Base-by-base conservation (phyloP, 83 land plant species). In the Diphasiastrum complanatum region DNA sequence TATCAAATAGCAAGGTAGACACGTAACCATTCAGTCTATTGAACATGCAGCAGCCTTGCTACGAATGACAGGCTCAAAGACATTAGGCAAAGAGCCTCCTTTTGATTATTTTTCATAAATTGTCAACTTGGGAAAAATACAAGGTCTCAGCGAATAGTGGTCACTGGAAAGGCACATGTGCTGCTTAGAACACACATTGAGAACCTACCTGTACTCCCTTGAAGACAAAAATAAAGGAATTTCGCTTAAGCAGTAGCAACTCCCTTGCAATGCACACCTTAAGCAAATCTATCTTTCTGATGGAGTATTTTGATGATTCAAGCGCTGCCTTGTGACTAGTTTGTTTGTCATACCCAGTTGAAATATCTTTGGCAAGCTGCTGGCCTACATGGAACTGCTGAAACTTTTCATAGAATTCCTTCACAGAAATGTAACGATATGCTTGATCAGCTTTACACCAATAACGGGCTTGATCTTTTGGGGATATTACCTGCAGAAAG, bases 301-400 rank as follows among this genome's bases (percentile, higher is more conserved):
- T 30, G 29, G 58, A 4, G 29, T 54, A 54, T 25, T 54, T 54
- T 4, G n/a, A 25, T 12, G 29, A 54, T 25, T 54, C 58, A 5
- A 54, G 33, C 29, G 58, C 58, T 54, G 58, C 58, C 14, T 30
- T 54, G 33, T 54, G 34, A 28, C 58, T 54, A n/a, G n/a, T n/a
- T n/a, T n/a, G n/a, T 54, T 54, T 54, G 11, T 54, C 58, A 28
- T 12, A 54, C 33, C 33, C n/a, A 28, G 16, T 25, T 22, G 58
- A 54, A 5, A 54, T 5, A 5, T 54, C 58, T 6, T 54, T 33
- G 5, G 33, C 33, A 4, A 54, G 58, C 33, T 18, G 29, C 33
- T 54, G 36, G 6, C 58, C 58, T 18, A 25, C 58, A n/a, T 25
- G 33, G 5, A 25, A 54, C n/a, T 54, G 58, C 58, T 26, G 24